Base-by-base conservation (phyloP, 2,329 filamentous ascomycete species). In the Hypoxylon sp. region DNA sequence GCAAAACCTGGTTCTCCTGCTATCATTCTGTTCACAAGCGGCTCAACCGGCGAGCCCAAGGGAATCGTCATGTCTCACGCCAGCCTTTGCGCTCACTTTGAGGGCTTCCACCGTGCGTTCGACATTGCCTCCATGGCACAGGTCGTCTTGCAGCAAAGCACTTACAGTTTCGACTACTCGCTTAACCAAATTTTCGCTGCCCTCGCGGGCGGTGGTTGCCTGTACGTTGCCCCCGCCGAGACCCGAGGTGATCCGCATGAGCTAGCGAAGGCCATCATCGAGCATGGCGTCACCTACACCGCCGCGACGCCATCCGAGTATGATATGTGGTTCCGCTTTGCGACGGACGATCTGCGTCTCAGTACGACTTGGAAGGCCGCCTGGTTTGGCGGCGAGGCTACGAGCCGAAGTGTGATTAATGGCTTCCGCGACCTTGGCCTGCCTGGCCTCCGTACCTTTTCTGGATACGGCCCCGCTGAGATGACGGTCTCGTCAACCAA, bases 251-350 rank as follows among this genome's bases (percentile, higher is more conserved):
- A 83, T 66, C 37, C 61, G 1, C 1, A 25, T 0, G 49, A 17
- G 0, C 68, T 85, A 7, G 67, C 77, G 0, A 57, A 78, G 0
- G 50, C 83, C 7, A 80, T 85, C 5, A 46, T 13, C 0, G 10
- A 74, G 1, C 42, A 82, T 2, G 44, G 66, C 1, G 70, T 85
- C 42, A 81, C 79, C 0, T 73, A 74, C 20, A 83, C 81, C 0
- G 65, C 66, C 3, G 79, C 74, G 1, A 82, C 80, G 0, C 82
- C 82, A 0, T 79, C 82, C 0, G 82, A 85, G 58, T 82, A 81
- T 56, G 11, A 35, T 10, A 42, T 11, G 10, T 80, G 75, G 79
- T 35, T 80, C 2, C 70, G 63, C 2, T 72, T 73, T 27, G 77
- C 71, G 2, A 30, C 37, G 11, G 4, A 25, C 1, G 48, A 56